phyloP scores from a whole-genome alignment of 257 asterid species.

The Mentha longifolia region DNA sequence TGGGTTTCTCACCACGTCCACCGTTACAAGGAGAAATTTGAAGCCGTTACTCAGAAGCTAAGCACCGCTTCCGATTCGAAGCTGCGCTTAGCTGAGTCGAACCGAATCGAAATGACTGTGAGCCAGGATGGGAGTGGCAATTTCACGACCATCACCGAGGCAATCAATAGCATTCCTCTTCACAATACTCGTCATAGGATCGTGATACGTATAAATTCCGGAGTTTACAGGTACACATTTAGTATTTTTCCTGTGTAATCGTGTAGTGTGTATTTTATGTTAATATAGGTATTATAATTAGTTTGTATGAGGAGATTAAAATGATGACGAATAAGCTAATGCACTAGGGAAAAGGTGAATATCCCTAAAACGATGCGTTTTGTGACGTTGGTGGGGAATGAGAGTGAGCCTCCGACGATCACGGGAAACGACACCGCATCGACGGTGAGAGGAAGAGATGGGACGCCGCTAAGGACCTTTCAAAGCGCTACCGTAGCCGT shows the following conservation, averaged over 20 bases:
- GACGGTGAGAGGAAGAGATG: slow-evolving; percentile 42
- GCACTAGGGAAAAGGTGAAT: slow-evolving; percentile 54
- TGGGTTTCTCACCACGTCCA: slow-evolving; percentile 53
- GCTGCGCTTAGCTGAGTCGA: slow-evolving; percentile 51
- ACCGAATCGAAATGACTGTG: slow-evolving; percentile 41
- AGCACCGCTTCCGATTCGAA: slow-evolving; percentile 34
- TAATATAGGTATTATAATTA: not conserved
- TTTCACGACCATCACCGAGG: slow-evolving; percentile 53
- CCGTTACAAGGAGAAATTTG: slow-evolving; percentile 31
- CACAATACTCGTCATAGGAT: slow-evolving; percentile 50
- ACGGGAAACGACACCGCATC: slow-evolving; percentile 61
- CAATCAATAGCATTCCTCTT: slow-evolving; percentile 49
- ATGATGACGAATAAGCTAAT: not conserved
- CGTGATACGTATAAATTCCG: slow-evolving; percentile 48
- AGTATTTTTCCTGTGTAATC: not conserved
- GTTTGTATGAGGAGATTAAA: not conserved
- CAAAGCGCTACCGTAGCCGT: slow-evolving; percentile 58
- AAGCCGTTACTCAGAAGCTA: not conserved
- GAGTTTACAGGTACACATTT: slow-evolving; percentile 51
- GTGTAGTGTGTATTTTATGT: not conserved
- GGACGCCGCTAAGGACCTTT: slow-evolving; percentile 49
- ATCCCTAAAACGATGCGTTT: slow-evolving; percentile 50
- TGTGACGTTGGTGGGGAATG: slow-evolving; percentile 51
- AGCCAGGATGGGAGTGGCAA: slow-evolving; percentile 57
- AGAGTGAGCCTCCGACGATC: slow-evolving; percentile 48